Evolutionary conservation across 1,284 basidiomycete genomes (phyloP), one percentile per base, ranked within the genome.

Genomic region (Trametes hirsuta): DNA sequence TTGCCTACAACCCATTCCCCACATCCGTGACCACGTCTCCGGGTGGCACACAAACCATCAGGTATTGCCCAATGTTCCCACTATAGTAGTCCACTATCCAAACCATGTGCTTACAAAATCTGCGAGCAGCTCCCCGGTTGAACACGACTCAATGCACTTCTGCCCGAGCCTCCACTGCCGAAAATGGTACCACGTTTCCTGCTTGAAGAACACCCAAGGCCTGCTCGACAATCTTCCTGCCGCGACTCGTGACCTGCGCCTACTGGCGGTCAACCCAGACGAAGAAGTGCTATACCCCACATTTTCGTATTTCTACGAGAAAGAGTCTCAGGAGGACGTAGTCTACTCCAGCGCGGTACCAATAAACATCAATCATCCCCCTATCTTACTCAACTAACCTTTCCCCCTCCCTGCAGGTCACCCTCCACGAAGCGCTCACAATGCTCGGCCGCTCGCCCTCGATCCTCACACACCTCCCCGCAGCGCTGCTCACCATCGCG

Each of bases 131-230:
- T 42, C 36, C 25, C 39, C n/a, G 14, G 39, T 30, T 6, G 30
- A 42, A 22, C n/a, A 40, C 4, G 56, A 64, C 22, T 14, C 54
- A 6, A 69, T 70, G 69, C 70, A 69, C 47, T 71, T 71, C 50
- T 72, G 71, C 25, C 68, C 71, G 0, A 63, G 64, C 9, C 44
- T 60, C 3, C 44, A 46, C 0, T 72, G 71, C 47, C 61, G 66
- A 2, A 65, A 40, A 30, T 72, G 71, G 71, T 71, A 64, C 48
- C 71, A 72, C 48, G 18, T 47, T 2, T 47, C 42, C 1, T 72
- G 71, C 52, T 65, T 72, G 1, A 4, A 6, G 1, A 6, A 47
- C 2, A 46, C 40, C 18, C 22, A 22, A 12, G 39, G 48, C 0
- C 18, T 56, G 18, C 12, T 62, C 36, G 62, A 68, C 34, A 35